A percentile compares a stretch with the other conserved stretches of the same genome.
Conservation (phyloP, 768 basidiomycete genomes). For the Tylopilus sp. region DNA sequence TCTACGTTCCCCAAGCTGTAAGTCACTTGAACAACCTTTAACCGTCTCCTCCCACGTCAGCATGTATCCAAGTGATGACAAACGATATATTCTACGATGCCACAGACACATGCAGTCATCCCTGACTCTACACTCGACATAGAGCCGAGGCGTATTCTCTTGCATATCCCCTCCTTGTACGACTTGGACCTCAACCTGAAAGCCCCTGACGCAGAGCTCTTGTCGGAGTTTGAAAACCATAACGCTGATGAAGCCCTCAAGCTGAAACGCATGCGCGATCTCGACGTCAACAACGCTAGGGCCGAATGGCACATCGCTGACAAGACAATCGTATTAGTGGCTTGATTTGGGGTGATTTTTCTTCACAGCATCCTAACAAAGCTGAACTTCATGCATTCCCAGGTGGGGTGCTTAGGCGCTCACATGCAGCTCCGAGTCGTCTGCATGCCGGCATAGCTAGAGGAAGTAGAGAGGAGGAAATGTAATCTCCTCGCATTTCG, state of each 20-base stretch:
- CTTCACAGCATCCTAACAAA: slow-evolving; percentile 1
- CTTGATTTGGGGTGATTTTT: slow-evolving; percentile 20
- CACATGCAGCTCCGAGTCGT: background rate
- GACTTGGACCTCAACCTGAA: slow-evolving; percentile 56
- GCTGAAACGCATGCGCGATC: slow-evolving; percentile 55
- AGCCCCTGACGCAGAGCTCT: slow-evolving; percentile 54
- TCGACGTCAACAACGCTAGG: slow-evolving; percentile 58
- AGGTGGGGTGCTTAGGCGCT: background rate
- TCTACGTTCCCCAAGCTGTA: slow-evolving; percentile 58
- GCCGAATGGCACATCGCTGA: slow-evolving; percentile 70
- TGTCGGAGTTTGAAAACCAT: slow-evolving; percentile 18
- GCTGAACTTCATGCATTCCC: background rate
- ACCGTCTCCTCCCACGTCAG: slow-evolving; percentile 1
- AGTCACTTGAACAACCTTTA: slow-evolving; percentile 31
- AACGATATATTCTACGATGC: background rate
- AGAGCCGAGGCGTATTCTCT: slow-evolving; percentile 55
- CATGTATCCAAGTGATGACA: slow-evolving; percentile 11
- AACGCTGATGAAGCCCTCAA: slow-evolving; percentile 34
- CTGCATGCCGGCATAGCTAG: background rate
- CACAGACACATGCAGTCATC: slow-evolving; percentile 47
- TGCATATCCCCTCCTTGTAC: slow-evolving; percentile 47
- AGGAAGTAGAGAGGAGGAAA: background rate
- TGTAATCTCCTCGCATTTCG: slow-evolving; percentile 1
- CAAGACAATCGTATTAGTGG: slow-evolving; percentile 43
- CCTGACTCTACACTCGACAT: slow-evolving; percentile 55